A percentile compares a stretch with the other conserved stretches of the same genome.
These are phyloP conservation scores for Aureobasidium vineae DNA, from an alignment of 2,329 filamentous ascomycete genomes.

Conservation along the genomic window DNA sequence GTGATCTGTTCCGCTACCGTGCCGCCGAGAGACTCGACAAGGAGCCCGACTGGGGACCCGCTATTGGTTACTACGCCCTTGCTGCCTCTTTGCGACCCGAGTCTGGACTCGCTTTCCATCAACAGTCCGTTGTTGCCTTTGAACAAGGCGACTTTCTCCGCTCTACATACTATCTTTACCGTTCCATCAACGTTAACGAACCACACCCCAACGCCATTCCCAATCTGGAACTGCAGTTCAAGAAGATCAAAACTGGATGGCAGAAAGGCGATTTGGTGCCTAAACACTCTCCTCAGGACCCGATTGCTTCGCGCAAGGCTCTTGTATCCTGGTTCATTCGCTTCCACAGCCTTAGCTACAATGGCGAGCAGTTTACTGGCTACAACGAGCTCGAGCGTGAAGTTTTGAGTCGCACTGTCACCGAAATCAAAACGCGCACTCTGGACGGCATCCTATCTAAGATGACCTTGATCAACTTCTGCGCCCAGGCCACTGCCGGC, in stretches of 20 bases:
- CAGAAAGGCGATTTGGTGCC: constrained; percentile 54
- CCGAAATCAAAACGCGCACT: constrained; percentile 67
- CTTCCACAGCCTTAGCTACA: constrained; percentile 80
- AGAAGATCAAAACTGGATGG: constrained; percentile 60
- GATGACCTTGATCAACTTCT: constrained; percentile 81
- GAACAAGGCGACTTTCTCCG: constrained; percentile 77
- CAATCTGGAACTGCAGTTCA: constrained; percentile 80
- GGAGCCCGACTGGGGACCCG: constrained; percentile 72
- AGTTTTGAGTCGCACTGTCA: constrained; percentile 72
- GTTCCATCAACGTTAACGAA: constrained; percentile 69
- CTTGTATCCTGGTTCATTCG: constrained; percentile 80
- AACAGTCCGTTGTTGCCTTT: constrained; percentile 81
- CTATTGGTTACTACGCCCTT: constrained; percentile 79
- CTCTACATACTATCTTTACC: constrained; percentile 85
- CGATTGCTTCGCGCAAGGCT: constrained; percentile 59
- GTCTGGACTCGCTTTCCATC: constrained; percentile 82
- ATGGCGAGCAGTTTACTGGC: constrained; percentile 69
- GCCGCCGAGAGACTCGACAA: constrained; percentile 69
- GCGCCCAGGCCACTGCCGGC: constrained; percentile 72
- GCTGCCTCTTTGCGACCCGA: constrained; percentile 75
- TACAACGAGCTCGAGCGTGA: constrained; percentile 82
- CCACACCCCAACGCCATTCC: constrained; percentile 71
- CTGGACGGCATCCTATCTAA: constrained; percentile 68
- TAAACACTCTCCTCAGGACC: constrained; percentile 42
- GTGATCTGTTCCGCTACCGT: constrained; percentile 87